Base-by-base conservation (phyloP, 176 grass and related monocot species). In the Leersia perrieri region DNA sequence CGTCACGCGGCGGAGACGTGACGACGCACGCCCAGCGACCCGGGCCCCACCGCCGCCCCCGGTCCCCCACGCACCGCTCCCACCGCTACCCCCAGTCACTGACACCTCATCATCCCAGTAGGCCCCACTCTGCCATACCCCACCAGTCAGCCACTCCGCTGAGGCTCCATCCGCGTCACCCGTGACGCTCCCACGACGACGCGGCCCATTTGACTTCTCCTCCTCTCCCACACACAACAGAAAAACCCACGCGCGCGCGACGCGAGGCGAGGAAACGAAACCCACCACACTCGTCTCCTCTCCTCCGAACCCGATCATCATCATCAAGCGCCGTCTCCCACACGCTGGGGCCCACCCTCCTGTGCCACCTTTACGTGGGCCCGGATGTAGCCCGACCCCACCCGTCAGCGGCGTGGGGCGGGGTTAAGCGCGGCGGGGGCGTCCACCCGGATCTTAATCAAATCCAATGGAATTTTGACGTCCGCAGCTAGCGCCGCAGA, bases 391-490 rank as follows among this genome's bases (percentile, higher is more conserved):
- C n/a, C n/a, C n/a, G n/a, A n/a, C 0, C 76, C 83, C 68, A 3
- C 42, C 26, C 25, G 60, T 11, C 68, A 42, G 68, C 2, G 33
- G 16, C 0, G 20, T 2, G 1, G 9, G 16, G 42, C 9, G 0
- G 11, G 1, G 0, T 20, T 0, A 0, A 0, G 4, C 15, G 4
- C 2, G 1, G 0, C 0, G 18, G 60, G 60, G 15, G 25, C 9
- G 26, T 40, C 2, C 33, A 27, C 27, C 30, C 44, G 26, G 86
- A 60, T 63, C 83, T 85, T 70, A 89, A 73, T 68, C 68, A 84
- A 91, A 93, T 91, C 70, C 72, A 87, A 93, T 87, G 84, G 86
- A 90, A 76, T 82, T 89, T 91, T 97, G 94, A 93, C 91, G 94
- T 93, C 94, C 94, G 94, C 90, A 89, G n/a, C n/a, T n/a, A 89